A percentile compares a stretch with the other conserved stretches of the same genome.
These are phyloP conservation scores for Didymella segeticola DNA, from an alignment of 2,329 filamentous ascomycete genomes.

Conservation along the genomic window DNA sequence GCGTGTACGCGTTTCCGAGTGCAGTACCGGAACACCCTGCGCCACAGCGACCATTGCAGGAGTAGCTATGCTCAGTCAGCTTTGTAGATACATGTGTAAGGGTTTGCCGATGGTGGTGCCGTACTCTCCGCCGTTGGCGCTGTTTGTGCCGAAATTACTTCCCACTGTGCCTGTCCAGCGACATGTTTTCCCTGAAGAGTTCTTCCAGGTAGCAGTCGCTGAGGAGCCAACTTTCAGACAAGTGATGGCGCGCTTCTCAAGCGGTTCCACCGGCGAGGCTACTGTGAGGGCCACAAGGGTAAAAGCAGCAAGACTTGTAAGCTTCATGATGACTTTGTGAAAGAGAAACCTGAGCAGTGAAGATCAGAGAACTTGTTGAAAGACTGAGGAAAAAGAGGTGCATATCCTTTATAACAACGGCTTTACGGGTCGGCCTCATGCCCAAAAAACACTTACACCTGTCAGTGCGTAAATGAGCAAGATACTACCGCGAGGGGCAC, in stretches of 20 bases:
- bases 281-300: not conserved
- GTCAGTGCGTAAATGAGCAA: not conserved
- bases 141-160: slow-evolving; percentile 57
- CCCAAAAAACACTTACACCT: not conserved
- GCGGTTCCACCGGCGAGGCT: slow-evolving; percentile 1
- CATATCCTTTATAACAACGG: not conserved
- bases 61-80: slow-evolving; percentile 50
- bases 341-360: no score
- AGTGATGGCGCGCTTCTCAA: slow-evolving; percentile 39
- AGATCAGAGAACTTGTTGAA: no score
- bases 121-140: slow-evolving; percentile 54
- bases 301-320: slow-evolving; percentile 4
- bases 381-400: no score
- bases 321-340: slow-evolving; percentile 5
- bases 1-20: slow-evolving; percentile 58
- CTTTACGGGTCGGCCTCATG: not conserved
- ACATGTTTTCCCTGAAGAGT: slow-evolving; percentile 52
- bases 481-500: not conserved
- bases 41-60: slow-evolving; percentile 59
- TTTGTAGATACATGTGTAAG: not conserved
- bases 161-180: slow-evolving; percentile 56
- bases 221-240: slow-evolving; percentile 51
- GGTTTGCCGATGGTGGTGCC: slow-evolving; percentile 16
- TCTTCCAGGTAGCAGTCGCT: slow-evolving; percentile 57
- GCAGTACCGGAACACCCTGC: slow-evolving; percentile 54